These are phyloP conservation scores for Trichoderma sp. DNA, from an alignment of 2,329 filamentous ascomycete species.

Conservation along the genomic window DNA sequence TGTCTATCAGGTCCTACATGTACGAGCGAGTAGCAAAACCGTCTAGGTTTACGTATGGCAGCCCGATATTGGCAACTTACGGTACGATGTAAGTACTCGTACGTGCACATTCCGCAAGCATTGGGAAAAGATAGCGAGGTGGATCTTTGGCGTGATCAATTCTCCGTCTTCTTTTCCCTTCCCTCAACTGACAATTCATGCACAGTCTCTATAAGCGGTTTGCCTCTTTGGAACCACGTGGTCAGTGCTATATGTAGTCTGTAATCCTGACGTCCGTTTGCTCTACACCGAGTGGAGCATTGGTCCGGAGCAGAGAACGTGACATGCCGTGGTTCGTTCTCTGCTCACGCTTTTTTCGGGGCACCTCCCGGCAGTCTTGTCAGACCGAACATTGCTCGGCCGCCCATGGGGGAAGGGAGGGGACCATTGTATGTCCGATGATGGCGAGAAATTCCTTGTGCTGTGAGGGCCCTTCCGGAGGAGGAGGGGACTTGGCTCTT, in stretches of 20 bases:
- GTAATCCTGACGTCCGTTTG: constrained; percentile 16
- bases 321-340: constrained; percentile 15
- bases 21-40: neutral
- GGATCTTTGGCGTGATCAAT: constrained; percentile 3
- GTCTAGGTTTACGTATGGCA: neutral
- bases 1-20: neutral
- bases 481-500: neutral
- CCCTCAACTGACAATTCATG: neutral
- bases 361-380: neutral
- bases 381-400: constrained; percentile 11
- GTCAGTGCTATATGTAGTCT: constrained; percentile 16
- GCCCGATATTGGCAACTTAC: neutral
- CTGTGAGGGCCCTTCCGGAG: neutral
- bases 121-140: neutral
- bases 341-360: neutral
- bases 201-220: constrained; percentile 16
- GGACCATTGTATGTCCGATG: neutral
- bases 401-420: neutral
- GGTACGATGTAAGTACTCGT: neutral
- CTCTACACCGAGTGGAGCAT: constrained; percentile 4
- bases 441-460: neutral
- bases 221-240: constrained; percentile 22
- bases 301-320: constrained; percentile 11
- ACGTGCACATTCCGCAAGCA: neutral
- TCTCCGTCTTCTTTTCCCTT: neutral